Percentiles rank a stretch among this genome's conserved stretches.
Conservation (phyloP, 2,329 filamentous ascomycete genomes). For the Macrophomina tecta region DNA sequence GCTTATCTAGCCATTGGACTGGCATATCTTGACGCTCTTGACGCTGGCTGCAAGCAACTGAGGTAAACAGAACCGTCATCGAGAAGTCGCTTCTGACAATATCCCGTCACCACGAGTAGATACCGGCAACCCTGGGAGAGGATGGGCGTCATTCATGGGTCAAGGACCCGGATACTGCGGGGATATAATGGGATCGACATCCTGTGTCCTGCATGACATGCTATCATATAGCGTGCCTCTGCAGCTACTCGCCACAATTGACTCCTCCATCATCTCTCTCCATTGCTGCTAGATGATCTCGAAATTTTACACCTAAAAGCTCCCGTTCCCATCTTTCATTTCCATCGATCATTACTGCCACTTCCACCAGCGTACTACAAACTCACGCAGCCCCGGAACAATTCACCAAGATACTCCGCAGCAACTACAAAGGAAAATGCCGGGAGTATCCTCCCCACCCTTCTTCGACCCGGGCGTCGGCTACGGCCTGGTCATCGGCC, state of each 20-base stretch:
- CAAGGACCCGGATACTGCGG: not conserved
- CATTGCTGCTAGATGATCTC: not conserved
- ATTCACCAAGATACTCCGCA: too few relatives aligned
- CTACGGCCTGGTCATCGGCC: conserved; percentile 26
- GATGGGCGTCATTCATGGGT: not conserved
- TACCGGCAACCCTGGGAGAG: not conserved
- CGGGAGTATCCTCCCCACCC: not conserved
- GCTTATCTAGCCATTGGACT: not conserved
- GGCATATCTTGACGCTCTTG: conserved; percentile 11
- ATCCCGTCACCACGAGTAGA: not conserved
- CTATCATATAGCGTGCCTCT: not conserved
- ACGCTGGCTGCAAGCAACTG: conserved; percentile 3
- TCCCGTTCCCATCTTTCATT: too few relatives aligned
- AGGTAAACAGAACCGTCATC: too few relatives aligned
- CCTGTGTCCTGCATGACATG: not conserved
- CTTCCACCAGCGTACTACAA: too few relatives aligned
- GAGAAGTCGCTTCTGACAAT: not conserved
- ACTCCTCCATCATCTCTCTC: not conserved
- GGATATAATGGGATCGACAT: conserved; percentile 3
- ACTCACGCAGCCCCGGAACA: too few relatives aligned
- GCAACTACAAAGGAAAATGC: not conserved
- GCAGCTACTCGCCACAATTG: not conserved
- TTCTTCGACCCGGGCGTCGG: conserved; percentile 24
- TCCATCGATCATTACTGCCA: not conserved
- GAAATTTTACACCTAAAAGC: too few relatives aligned